phyloP scores from a whole-genome alignment of 2,329 filamentous ascomycete species.

The Thermochaetoides dissita region DNA sequence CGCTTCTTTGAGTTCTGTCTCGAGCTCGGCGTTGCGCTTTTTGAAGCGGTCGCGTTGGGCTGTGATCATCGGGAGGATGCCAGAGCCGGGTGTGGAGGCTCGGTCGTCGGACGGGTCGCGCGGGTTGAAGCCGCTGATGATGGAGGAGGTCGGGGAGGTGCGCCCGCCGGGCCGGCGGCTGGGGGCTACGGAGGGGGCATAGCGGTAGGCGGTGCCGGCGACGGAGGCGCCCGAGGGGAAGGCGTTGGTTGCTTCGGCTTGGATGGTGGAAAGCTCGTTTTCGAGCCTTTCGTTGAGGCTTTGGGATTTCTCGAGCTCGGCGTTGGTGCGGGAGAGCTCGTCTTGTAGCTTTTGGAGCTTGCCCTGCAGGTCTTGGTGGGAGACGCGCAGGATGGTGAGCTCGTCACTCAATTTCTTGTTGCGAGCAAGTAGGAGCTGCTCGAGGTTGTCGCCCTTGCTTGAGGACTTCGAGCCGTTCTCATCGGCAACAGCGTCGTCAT shows the following conservation, averaged over 20 bases:
- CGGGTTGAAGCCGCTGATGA: slow-evolving; percentile 91
- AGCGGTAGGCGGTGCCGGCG: slow-evolving; percentile 61
- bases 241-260: slow-evolving; percentile 68
- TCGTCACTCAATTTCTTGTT: slow-evolving; percentile 97
- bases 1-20: slow-evolving; percentile 73
- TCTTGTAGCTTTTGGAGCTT: slow-evolving; percentile 70
- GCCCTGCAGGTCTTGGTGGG: slow-evolving; percentile 78
- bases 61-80: slow-evolving; percentile 94
- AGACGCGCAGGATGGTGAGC: slow-evolving; percentile 80
- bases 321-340: slow-evolving; percentile 68
- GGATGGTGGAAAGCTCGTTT: slow-evolving; percentile 76
- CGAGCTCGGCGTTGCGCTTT: slow-evolving; percentile 81
- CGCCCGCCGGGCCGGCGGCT: slow-evolving; percentile 48
- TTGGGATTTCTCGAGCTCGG: slow-evolving; percentile 72
- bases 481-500: slow-evolving; percentile 41
- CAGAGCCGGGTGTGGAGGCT: slow-evolving; percentile 52
- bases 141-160: slow-evolving; percentile 87
- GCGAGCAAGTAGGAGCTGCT: slow-evolving; percentile 77
- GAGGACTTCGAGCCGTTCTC: slow-evolving; percentile 39
- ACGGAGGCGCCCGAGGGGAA: slow-evolving; percentile 87
- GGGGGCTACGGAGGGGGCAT: slow-evolving; percentile 43
- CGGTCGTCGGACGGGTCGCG: slow-evolving; percentile 37
- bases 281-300: slow-evolving; percentile 80
- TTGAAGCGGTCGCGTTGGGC: slow-evolving; percentile 97
- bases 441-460: slow-evolving; percentile 63